Percentiles rank a stretch among this genome's conserved stretches.
These are phyloP conservation scores for Leccinum uliginosum DNA, from an alignment of 768 basidiomycete genomes.

Conservation along the genomic window DNA sequence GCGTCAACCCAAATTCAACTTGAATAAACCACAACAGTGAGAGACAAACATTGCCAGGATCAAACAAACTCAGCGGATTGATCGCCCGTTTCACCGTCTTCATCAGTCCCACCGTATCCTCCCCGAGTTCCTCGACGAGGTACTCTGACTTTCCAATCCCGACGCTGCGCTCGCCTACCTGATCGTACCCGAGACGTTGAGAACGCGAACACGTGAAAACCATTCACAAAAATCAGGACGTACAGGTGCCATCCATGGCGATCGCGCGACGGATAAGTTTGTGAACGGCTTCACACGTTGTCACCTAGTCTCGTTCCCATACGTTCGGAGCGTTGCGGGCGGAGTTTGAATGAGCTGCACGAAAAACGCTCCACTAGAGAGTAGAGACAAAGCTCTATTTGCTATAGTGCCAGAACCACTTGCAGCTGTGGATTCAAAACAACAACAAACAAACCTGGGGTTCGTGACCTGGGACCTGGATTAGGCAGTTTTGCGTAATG, in stretches of 20 bases:
- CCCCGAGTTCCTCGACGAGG: constrained; percentile 77
- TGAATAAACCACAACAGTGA: neutral
- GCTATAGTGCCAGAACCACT: no score
- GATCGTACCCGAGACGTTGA: neutral
- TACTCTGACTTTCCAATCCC: constrained; percentile 86
- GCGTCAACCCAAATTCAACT: no score
- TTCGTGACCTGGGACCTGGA: no score
- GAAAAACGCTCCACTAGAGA: no score
- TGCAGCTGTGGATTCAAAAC: no score
- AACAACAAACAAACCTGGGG: no score
- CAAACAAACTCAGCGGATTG: constrained; percentile 78
- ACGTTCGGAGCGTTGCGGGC: no score
- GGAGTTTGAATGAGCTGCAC: no score
- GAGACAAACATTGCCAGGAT: constrained; percentile 67
- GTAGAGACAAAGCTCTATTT: no score
- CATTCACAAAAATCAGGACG: constrained; percentile 21
- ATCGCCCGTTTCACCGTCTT: constrained; percentile 74
- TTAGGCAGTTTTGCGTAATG: no score
- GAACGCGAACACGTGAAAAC: neutral
- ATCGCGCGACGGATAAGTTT: constrained; percentile 70
- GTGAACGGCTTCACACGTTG: constrained; percentile 66
- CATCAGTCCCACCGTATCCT: constrained; percentile 81
- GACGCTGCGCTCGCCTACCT: constrained; percentile 88
- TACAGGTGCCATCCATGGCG: constrained; percentile 72
- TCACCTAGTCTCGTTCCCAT: no score